Conservation (phyloP, 345 rosid species). For the Raphanus raphanistrum region DNA sequence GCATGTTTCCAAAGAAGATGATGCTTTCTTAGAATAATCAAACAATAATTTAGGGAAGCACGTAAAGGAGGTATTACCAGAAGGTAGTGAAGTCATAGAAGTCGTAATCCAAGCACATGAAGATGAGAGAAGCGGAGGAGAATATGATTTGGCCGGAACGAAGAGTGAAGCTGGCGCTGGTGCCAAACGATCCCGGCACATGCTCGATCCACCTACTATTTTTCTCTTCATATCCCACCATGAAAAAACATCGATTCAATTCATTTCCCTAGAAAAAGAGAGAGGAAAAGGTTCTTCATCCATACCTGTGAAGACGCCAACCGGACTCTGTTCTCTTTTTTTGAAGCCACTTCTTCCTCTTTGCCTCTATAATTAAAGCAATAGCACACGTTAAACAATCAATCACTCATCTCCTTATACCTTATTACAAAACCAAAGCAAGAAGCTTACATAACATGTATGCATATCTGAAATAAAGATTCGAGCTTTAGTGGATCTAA, state of each 20-base stretch:
- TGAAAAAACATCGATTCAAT: conserved; percentile 11
- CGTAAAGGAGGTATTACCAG: conserved; percentile 44
- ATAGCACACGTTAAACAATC: background rate
- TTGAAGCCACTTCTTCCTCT: conserved; percentile 91
- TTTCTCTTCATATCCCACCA: conserved; percentile 16
- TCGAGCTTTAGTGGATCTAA: conserved; percentile 30
- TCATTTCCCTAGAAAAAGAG: background rate
- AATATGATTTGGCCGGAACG: conserved; percentile 58
- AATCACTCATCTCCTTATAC: conserved; percentile 12
- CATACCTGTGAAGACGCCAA: conserved; percentile 36
- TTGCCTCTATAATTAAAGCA: conserved; percentile 53
- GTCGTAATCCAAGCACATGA: conserved; percentile 53
- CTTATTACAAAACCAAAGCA: conserved; percentile 1
- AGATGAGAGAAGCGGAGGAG: conserved; percentile 55
- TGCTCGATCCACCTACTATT: conserved; percentile 21
- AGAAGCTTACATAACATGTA: background rate
- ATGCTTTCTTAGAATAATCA: background rate
- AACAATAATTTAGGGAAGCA: background rate
- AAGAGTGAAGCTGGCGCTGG: no score
- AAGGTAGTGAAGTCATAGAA: conserved; percentile 57
- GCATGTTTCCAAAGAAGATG: no score
- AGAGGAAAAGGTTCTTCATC: background rate
- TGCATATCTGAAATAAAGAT: background rate
- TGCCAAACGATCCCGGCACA: conserved; percentile 45
- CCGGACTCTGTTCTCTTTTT: conserved; percentile 28